These are phyloP conservation scores for Tricholoma terreum DNA, from an alignment of 768 basidiomycete species.

Conservation along the genomic window DNA sequence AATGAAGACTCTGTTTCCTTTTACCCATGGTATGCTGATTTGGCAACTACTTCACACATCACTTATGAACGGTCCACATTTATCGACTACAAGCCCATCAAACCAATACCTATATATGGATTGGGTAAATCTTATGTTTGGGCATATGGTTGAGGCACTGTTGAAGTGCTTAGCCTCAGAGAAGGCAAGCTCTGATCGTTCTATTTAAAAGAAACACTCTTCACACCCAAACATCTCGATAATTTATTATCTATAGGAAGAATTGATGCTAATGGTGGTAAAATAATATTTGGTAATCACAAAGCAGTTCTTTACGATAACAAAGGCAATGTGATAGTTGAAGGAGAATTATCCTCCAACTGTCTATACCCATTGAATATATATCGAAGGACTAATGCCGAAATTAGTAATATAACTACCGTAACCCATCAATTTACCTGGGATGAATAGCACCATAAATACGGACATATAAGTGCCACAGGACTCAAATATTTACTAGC, in stretches of 20 bases:
- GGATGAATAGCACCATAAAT: background rate
- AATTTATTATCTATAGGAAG: background rate
- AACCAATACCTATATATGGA: too few species aligned
- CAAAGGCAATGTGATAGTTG: background rate
- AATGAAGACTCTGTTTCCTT: too few species aligned
- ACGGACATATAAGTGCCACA: background rate
- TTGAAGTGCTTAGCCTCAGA: background rate
- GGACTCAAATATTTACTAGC: conserved; percentile 18
- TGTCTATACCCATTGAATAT: background rate
- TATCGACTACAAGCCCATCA: too few species aligned
- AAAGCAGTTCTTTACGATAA: background rate
- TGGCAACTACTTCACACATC: too few species aligned
- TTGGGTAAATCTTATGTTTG: background rate
- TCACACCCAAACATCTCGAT: background rate
- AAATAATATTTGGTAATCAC: background rate
- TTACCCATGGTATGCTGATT: too few species aligned
- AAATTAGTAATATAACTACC: background rate
- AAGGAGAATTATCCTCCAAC: background rate
- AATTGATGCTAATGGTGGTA: background rate
- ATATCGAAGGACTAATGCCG: background rate
- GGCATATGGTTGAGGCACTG: background rate
- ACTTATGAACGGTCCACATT: too few species aligned
- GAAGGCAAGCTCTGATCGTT: background rate
- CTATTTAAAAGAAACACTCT: background rate
- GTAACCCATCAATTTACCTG: background rate